These are phyloP conservation scores for Talaromyces amestolkiae DNA, from an alignment of 2,329 filamentous ascomycete genomes.

Conservation along the genomic window DNA sequence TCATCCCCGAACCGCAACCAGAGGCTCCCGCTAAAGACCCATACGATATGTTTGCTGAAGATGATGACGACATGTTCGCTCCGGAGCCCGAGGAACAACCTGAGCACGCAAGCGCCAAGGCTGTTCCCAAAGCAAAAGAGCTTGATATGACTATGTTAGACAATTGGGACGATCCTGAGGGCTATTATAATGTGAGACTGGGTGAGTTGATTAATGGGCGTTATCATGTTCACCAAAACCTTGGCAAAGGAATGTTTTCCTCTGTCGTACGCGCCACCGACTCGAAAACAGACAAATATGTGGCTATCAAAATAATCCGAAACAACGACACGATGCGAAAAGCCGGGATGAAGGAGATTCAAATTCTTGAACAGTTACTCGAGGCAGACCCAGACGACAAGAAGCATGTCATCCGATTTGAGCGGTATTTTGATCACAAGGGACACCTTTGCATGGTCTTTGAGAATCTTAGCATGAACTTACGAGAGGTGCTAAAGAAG, in stretches of 20 bases:
- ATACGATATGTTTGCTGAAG: constrained; percentile 63
- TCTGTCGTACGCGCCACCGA: constrained; percentile 89
- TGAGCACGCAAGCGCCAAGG: constrained; percentile 47
- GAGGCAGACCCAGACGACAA: constrained; percentile 82
- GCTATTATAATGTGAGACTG: constrained; percentile 92
- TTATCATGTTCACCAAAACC: constrained; percentile 81
- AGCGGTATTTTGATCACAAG: constrained; percentile 88
- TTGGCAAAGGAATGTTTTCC: constrained; percentile 95
- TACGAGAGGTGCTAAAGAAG: constrained; percentile 91
- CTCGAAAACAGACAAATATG: constrained; percentile 68
- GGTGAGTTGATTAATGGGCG: constrained; percentile 86
- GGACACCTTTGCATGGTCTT: constrained; percentile 95
- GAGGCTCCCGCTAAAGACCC: constrained; percentile 50
- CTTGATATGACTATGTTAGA: constrained; percentile 75
- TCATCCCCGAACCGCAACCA: constrained; percentile 42
- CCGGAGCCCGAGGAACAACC: constrained; percentile 58
- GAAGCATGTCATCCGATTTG: constrained; percentile 86
- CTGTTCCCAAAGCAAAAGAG: constrained; percentile 55
- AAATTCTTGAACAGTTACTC: constrained; percentile 83
- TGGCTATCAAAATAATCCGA: constrained; percentile 96
- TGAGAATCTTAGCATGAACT: constrained; percentile 86
- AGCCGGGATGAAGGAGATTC: constrained; percentile 90
- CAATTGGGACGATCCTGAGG: constrained; percentile 89
- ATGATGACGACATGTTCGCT: constrained; percentile 83
- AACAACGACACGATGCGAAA: constrained; percentile 92